Percentiles rank a stretch among this genome's conserved stretches.
These are phyloP conservation scores for Colletotrichum noveboracense DNA, from an alignment of 2,329 filamentous ascomycete species.

Conservation along the genomic window DNA sequence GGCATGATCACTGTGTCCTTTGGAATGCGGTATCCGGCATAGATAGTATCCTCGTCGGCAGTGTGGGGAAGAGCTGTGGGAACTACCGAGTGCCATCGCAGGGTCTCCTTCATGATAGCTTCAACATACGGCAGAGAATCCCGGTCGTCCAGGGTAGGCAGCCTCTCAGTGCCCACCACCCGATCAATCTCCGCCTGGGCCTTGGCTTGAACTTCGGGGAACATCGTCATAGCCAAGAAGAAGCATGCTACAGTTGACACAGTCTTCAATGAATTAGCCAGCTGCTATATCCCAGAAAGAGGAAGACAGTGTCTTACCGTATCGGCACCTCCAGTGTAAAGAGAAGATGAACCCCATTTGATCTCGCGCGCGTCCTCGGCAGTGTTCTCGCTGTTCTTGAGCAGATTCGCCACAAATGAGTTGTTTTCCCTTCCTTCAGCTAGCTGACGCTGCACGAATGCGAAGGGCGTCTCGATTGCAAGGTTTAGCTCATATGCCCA, in stretches of 20 bases:
- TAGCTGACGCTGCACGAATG: constrained; percentile 26
- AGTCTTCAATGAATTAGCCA: neutral
- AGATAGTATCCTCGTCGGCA: constrained; percentile 28
- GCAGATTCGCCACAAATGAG: neutral
- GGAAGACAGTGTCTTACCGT: neutral
- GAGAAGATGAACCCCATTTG: constrained; percentile 4
- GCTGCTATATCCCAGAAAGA: neutral
- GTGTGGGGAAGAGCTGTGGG: constrained; percentile 45
- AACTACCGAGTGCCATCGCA: constrained; percentile 60
- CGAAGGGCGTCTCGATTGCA: constrained; percentile 9
- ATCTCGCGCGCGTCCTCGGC: neutral
- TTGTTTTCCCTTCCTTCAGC: neutral
- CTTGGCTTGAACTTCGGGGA: constrained; percentile 47
- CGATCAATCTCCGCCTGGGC: constrained; percentile 59
- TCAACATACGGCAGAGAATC: constrained; percentile 55
- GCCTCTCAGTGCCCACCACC: constrained; percentile 51
- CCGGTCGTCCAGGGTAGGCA: constrained; percentile 54
- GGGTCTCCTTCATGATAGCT: constrained; percentile 59
- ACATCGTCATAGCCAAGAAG: constrained; percentile 51
- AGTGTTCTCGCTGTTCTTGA: neutral
- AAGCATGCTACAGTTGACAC: constrained; percentile 42
- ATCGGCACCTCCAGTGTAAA: constrained; percentile 19
- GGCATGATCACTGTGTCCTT: constrained; percentile 25
- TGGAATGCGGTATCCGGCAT: constrained; percentile 10
- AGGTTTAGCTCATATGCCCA: constrained; percentile 1